phyloP scores from a whole-genome alignment of 108 stramenopile species.

The Cyclostephanos tholiformis region DNA sequence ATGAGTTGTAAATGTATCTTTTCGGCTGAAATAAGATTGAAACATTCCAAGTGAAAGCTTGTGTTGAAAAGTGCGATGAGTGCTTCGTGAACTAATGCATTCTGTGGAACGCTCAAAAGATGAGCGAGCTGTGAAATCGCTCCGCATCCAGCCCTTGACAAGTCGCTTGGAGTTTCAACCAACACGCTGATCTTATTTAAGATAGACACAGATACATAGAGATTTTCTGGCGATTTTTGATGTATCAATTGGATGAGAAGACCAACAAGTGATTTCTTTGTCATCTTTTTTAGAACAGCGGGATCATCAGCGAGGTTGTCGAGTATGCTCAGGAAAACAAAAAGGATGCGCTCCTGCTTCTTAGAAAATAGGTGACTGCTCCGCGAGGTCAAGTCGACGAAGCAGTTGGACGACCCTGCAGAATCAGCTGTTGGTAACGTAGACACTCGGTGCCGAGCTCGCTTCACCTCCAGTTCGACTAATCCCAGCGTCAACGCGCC shows the following conservation, averaged over 20 bases:
- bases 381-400: not conserved
- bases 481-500: conserved; percentile 31
- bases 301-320: conserved; percentile 30
- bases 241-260: conserved; percentile 12
- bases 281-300: conserved; percentile 34
- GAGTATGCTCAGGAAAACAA: conserved; percentile 31
- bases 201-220: conserved; percentile 8
- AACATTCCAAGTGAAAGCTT: conserved; percentile 34
- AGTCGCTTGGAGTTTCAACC: conserved; percentile 29
- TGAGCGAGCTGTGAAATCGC: conserved; percentile 20
- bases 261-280: conserved; percentile 28
- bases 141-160: conserved; percentile 9
- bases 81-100: not conserved
- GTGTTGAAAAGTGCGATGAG: conserved; percentile 29
- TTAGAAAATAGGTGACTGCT: conserved; percentile 10
- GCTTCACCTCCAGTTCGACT: conserved; percentile 36
- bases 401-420: not conserved
- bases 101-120: conserved; percentile 7
- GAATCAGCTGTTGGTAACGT: not conserved
- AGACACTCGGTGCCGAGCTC: conserved; percentile 12
- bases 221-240: conserved; percentile 2
- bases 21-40: conserved; percentile 18
- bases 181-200: conserved; percentile 30
- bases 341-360: conserved; percentile 30
- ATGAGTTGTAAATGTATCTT: conserved; percentile 14